phyloP scores from a whole-genome alignment of 2,329 filamentous ascomycete genomes.

The Thielaviopsis musarum region DNA sequence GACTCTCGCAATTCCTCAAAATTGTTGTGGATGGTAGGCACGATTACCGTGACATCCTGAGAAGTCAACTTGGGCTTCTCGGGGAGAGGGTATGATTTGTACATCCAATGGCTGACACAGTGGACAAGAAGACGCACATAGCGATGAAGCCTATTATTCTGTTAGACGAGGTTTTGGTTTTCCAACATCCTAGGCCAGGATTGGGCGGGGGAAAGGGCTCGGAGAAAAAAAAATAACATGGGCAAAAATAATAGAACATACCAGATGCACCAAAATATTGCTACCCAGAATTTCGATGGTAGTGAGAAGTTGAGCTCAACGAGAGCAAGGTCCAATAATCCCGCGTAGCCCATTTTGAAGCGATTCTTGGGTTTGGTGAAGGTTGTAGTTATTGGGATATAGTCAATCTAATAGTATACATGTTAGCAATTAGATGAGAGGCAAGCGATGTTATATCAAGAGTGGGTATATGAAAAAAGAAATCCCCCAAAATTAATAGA shows the following conservation, averaged over 20 bases:
- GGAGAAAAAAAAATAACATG: not conserved
- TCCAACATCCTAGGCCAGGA: conserved; percentile 13
- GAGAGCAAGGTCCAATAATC: conserved; percentile 16
- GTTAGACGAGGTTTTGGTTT: not conserved
- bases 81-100: conserved; percentile 70
- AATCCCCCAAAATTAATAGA: too few relatives aligned
- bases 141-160: conserved; percentile 53
- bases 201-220: not conserved
- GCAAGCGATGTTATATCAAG: too few relatives aligned
- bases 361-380: too few relatives aligned
- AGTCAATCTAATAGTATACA: too few relatives aligned
- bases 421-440: too few relatives aligned
- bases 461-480: too few relatives aligned
- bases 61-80: conserved; percentile 63
- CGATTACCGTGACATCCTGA: conserved; percentile 81
- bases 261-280: conserved; percentile 19
- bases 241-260: too few relatives aligned
- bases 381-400: too few relatives aligned
- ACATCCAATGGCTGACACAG: conserved; percentile 68
- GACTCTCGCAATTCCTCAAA: conserved; percentile 73
- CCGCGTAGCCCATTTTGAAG: conserved; percentile 1
- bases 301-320: conserved; percentile 21
- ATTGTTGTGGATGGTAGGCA: conserved; percentile 78
- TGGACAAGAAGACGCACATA: conserved; percentile 78
- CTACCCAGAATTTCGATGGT: conserved; percentile 31